Percentiles rank a stretch among this genome's conserved stretches.
These are phyloP conservation scores for Fusarium coicis DNA, from an alignment of 2,329 filamentous ascomycete species.

Conservation along the genomic window DNA sequence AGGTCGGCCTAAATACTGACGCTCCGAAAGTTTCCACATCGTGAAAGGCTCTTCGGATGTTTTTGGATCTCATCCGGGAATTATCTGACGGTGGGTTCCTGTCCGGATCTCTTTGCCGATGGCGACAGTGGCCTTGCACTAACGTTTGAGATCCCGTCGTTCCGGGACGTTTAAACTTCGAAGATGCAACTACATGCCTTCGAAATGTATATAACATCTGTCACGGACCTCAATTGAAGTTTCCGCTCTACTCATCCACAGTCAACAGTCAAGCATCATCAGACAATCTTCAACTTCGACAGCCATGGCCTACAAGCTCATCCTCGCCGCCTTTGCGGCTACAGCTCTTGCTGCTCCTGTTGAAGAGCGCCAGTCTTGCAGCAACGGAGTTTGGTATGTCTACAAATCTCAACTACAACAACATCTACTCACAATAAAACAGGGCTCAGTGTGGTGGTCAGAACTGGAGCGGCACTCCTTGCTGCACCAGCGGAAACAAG, in stretches of 20 bases:
- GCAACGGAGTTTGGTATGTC: conserved; percentile 31
- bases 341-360: conserved; percentile 53
- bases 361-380: conserved; percentile 48
- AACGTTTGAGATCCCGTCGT: conserved; percentile 24
- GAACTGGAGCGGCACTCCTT: conserved; percentile 57
- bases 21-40: conserved; percentile 17
- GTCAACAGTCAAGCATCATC: background rate
- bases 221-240: background rate
- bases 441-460: conserved; percentile 58
- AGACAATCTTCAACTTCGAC: background rate
- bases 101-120: background rate
- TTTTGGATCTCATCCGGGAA: conserved; percentile 5
- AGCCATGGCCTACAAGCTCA: conserved; percentile 31
- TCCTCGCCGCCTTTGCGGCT: conserved; percentile 34
- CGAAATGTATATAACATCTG: conserved; percentile 16
- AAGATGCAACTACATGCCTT: background rate
- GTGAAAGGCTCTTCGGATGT: background rate
- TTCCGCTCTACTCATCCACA: background rate
- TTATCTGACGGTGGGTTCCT: background rate
- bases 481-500: conserved; percentile 49
- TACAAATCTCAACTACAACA: accelerated
- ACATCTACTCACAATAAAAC: conserved; percentile 11
- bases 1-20: conserved; percentile 4
- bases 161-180: conserved; percentile 2
- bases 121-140: background rate